Conservation (phyloP, 495 filamentous ascomycete genomes). For the Hypoxylon lienhwacheense region DNA sequence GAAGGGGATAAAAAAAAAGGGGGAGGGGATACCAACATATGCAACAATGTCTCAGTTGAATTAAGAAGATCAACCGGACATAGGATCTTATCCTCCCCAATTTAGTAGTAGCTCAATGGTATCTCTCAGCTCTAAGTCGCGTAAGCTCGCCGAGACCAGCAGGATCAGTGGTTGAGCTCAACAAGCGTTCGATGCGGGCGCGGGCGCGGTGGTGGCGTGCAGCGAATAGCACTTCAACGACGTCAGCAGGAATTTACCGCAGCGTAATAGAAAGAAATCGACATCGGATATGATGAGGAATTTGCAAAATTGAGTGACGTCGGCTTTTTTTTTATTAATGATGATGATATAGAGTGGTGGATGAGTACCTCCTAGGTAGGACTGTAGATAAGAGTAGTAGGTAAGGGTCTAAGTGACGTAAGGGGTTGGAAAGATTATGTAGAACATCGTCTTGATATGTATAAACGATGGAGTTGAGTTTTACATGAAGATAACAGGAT, state of each 20-base stretch:
- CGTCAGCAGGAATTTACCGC: conserved; percentile 33
- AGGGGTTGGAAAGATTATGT: no score
- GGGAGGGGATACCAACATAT: conserved; percentile 31
- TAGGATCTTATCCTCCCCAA: conserved; percentile 22
- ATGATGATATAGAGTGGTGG: no score
- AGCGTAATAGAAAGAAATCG: conserved; percentile 6
- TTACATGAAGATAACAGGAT: no score
- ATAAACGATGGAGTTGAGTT: no score
- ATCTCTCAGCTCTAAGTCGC: conserved; percentile 18
- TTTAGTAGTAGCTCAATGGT: conserved; percentile 14
- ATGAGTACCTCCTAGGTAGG: no score
- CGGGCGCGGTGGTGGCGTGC: conserved; percentile 1
- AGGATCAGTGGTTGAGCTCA: conserved; percentile 34
- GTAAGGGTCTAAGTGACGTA: no score
- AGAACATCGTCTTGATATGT: no score
- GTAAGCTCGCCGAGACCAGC: conserved; percentile 28
- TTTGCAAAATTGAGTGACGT: background rate
- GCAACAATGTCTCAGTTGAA: conserved; percentile 29
- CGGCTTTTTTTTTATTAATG: conserved; percentile 10
- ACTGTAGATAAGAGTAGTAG: no score
- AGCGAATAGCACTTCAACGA: conserved; percentile 18
- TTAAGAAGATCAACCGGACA: conserved; percentile 28
- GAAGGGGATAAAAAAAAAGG: conserved; percentile 4
- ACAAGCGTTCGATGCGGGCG: conserved; percentile 23
- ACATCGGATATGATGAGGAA: conserved; percentile 12